Percentiles rank a stretch among this genome's conserved stretches.
Conservation (phyloP, 352 stramenopile species). For the Pythium aquatile region DNA sequence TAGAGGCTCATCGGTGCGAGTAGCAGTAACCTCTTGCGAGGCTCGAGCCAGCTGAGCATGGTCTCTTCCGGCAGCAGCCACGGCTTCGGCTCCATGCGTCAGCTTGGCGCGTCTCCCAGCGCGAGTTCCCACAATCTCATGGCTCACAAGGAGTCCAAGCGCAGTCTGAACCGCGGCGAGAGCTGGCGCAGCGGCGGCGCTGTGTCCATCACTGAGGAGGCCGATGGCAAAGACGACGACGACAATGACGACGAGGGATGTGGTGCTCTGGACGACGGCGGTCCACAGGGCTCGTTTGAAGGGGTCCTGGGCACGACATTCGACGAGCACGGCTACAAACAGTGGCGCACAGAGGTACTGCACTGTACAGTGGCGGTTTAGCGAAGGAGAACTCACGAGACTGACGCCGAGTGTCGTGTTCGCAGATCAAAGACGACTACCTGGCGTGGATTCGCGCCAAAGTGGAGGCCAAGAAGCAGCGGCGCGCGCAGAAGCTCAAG, state of each 20-base stretch:
- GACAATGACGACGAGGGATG: slow-evolving; percentile 2
- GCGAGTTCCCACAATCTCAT: slow-evolving; percentile 9
- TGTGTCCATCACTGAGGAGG: slow-evolving; percentile 25
- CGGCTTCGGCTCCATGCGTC: slow-evolving; percentile 2
- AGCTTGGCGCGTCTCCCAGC: slow-evolving; percentile 2
- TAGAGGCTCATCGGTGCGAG: slow-evolving; percentile 18
- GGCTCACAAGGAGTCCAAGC: slow-evolving; percentile 33
- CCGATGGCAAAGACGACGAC: slow-evolving; percentile 29
- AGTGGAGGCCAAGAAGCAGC: slow-evolving; percentile 46
- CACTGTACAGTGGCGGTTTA: not conserved
- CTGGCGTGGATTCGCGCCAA: slow-evolving; percentile 67
- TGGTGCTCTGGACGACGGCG: slow-evolving; percentile 20
- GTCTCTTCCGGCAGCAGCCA: not conserved
- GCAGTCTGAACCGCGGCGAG: slow-evolving; percentile 16
- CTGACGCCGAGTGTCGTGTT: not conserved
- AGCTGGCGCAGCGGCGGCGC: slow-evolving; percentile 23
- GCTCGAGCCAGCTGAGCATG: slow-evolving; percentile 11
- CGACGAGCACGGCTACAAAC: slow-evolving; percentile 57
- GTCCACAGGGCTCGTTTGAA: not conserved
- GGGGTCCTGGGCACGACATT: slow-evolving; percentile 42
- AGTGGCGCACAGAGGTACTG: slow-evolving; percentile 57
- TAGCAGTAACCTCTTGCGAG: slow-evolving; percentile 9
- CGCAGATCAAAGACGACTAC: slow-evolving; percentile 70
- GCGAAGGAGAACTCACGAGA: not conserved
- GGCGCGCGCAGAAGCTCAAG: slow-evolving; percentile 45